Conservation (phyloP, 2,329 filamentous ascomycete species). For the Thielaviopsis cerberus region DNA sequence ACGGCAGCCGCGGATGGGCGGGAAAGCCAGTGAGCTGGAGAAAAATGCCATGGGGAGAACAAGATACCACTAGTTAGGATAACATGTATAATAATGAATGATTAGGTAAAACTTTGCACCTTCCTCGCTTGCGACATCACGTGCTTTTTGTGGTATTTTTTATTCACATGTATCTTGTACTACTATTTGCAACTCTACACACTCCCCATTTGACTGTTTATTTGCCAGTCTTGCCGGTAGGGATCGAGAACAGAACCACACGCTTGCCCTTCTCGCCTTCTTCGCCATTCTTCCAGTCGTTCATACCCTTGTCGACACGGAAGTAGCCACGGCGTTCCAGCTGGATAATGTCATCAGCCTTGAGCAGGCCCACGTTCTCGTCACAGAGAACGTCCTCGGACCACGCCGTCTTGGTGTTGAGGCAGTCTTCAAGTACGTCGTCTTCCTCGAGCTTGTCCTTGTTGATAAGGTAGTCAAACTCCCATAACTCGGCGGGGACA, state of each 20-base stretch:
- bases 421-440: constrained; percentile 65
- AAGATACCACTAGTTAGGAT: not conserved
- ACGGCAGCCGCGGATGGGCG: not conserved
- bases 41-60: not conserved
- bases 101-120: not conserved
- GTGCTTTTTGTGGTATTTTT: not conserved
- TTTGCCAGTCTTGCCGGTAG: constrained; percentile 33
- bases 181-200: not conserved
- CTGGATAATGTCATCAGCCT: constrained; percentile 82
- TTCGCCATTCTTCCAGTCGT: constrained; percentile 30
- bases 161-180: not conserved
- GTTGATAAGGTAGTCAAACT: constrained; percentile 54
- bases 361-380: constrained; percentile 57
- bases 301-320: constrained; percentile 53
- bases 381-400: constrained; percentile 63
- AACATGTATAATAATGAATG: not conserved
- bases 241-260: constrained; percentile 38
- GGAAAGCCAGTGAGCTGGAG: not conserved
- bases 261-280: constrained; percentile 29
- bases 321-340: constrained; percentile 88
- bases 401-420: constrained; percentile 59
- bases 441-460: constrained; percentile 80
- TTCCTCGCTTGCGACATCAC: not conserved
- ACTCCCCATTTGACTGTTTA: constrained; percentile 14
- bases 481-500: constrained; percentile 42